Evolutionary conservation across 202 grass and related monocot species (phyloP).

Genomic region (Elaeis oleifera): DNA sequence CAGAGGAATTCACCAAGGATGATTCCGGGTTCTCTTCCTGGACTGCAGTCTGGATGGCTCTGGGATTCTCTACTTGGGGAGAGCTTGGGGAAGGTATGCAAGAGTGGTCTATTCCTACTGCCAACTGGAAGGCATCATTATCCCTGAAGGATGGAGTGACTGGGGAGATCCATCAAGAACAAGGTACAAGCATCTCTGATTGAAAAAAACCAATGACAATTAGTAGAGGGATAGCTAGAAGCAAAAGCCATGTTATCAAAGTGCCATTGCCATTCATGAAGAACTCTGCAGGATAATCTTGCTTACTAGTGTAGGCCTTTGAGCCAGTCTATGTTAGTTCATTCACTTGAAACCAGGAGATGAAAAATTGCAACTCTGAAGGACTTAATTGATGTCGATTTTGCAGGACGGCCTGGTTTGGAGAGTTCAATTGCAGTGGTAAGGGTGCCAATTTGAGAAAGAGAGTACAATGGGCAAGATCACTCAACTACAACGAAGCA

Average conservation of each 20-base stretch:
- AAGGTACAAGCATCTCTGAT: conserved; percentile 25
- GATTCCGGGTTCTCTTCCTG: conserved; percentile 76
- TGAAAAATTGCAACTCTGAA: no score
- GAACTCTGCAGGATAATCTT: no score
- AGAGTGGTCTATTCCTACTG: conserved; percentile 73
- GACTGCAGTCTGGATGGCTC: conserved; percentile 63
- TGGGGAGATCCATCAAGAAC: conserved; percentile 69
- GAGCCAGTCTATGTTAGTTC: no score
- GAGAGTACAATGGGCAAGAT: conserved; percentile 70
- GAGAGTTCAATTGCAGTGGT: conserved; percentile 65
- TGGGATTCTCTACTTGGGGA: conserved; percentile 68
- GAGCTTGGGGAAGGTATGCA: conserved; percentile 79
- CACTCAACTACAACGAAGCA: conserved; percentile 66
- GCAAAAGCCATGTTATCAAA: no score
- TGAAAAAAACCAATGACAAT: no score
- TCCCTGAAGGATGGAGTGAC: conserved; percentile 84
- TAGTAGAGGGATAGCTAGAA: no score
- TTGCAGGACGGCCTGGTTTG: conserved; percentile 66
- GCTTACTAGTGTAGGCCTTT: no score
- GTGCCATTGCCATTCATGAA: no score
- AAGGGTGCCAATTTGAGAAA: conserved; percentile 47
- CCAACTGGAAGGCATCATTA: conserved; percentile 59
- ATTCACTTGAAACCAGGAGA: no score
- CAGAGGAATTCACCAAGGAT: conserved; percentile 69
- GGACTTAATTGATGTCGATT: background rate